A percentile compares a stretch with the other conserved stretches of the same genome.
phyloP scores from a whole-genome alignment of 2,329 filamentous ascomycete species.

The Akanthomyces lecanii region DNA sequence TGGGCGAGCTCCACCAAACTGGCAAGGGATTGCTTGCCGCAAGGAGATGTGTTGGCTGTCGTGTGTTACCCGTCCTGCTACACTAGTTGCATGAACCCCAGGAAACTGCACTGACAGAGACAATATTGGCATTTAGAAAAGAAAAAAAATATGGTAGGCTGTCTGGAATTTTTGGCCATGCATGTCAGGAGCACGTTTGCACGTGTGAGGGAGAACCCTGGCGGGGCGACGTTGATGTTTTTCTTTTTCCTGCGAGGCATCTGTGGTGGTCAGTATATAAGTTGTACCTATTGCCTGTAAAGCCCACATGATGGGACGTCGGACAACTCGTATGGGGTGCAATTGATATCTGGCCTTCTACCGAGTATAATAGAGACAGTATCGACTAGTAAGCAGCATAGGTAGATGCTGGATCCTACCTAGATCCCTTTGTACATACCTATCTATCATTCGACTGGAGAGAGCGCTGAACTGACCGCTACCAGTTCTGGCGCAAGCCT shows the following conservation, averaged over 20 bases:
- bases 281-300: not conserved
- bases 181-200: not conserved
- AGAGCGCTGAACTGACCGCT: not conserved
- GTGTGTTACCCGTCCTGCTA: not conserved
- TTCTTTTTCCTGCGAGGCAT: not conserved
- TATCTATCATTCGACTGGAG: not conserved
- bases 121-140: not conserved
- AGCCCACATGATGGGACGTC: not conserved
- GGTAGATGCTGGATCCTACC: not conserved
- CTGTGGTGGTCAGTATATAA: not conserved
- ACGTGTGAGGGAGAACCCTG: not conserved
- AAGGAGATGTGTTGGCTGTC: not conserved
- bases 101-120: not conserved
- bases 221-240: not conserved
- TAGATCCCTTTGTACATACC: too few relatives aligned
- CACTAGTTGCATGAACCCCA: not conserved
- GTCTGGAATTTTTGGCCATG: not conserved
- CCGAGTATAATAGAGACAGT: not conserved
- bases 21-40: not conserved
- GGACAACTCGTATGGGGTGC: not conserved
- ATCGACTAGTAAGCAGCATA: not conserved
- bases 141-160: too few relatives aligned
- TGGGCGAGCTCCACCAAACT: not conserved
- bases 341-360: not conserved
- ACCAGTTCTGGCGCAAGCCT: constrained; percentile 1